Evolutionary conservation across 495 filamentous ascomycete species (phyloP).

Genomic region (Penicillium subrubescens): DNA sequence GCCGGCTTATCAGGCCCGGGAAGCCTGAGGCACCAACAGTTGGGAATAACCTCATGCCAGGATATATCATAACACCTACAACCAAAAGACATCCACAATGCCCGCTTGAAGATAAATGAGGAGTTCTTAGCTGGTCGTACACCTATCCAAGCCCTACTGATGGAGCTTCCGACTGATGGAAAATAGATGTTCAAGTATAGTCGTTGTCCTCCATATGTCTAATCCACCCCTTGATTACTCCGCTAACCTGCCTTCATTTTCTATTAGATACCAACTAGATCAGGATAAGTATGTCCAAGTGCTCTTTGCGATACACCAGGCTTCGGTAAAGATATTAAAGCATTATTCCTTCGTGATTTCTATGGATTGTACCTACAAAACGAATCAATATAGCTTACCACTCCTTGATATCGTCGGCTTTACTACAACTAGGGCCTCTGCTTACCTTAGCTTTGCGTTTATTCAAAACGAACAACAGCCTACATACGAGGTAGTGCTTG

Average conservation of each 20-base stretch:
- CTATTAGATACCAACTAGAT: neutral
- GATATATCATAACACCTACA: too few relatives aligned
- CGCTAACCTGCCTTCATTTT: neutral
- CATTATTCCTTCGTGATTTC: neutral
- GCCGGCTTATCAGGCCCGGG: too few relatives aligned
- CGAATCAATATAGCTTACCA: neutral
- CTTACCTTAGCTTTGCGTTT: neutral
- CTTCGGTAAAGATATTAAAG: too few relatives aligned
- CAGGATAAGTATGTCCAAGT: neutral
- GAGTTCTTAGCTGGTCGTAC: neutral
- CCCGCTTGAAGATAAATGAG: neutral
- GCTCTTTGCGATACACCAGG: neutral
- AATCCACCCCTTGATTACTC: neutral
- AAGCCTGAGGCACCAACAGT: too few relatives aligned
- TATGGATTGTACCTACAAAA: neutral
- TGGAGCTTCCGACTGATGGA: neutral
- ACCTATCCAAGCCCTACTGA: neutral
- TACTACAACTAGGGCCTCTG: neutral
- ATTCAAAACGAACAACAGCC: neutral
- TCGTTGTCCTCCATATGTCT: neutral
- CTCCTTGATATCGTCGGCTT: neutral
- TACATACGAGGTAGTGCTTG: neutral
- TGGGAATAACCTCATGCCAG: too few relatives aligned
- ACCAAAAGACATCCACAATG: neutral
- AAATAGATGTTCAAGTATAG: neutral